Percentiles rank a stretch among this genome's conserved stretches.
Evolutionary conservation across 1,139 yeast genomes (phyloP).

Genomic region (Yamadazyma atlantica): DNA sequence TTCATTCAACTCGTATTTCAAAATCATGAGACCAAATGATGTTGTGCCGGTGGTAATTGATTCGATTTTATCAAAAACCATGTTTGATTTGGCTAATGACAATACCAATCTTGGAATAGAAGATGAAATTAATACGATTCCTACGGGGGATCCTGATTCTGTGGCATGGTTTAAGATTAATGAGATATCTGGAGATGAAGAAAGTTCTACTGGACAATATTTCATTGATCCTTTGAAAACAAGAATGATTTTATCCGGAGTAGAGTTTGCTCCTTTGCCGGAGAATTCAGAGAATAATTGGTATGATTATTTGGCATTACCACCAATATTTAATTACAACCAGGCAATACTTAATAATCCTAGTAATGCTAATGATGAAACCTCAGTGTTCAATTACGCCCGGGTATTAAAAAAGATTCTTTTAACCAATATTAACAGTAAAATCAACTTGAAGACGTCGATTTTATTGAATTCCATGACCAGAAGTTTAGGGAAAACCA

Average conservation of each 20-base stretch:
- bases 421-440: slow-evolving; percentile 39
- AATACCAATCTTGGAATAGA: slow-evolving; percentile 22
- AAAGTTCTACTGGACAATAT: slow-evolving; percentile 43
- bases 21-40: slow-evolving; percentile 64
- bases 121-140: slow-evolving; percentile 41
- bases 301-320: slow-evolving; percentile 47
- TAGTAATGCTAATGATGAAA: slow-evolving; percentile 4
- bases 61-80: slow-evolving; percentile 60
- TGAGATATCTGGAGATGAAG: slow-evolving; percentile 35
- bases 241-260: slow-evolving; percentile 67
- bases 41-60: slow-evolving; percentile 78
- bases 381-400: slow-evolving; percentile 49
- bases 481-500: slow-evolving; percentile 78
- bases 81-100: slow-evolving; percentile 42
- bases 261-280: slow-evolving; percentile 42
- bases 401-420: slow-evolving; percentile 51
- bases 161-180: slow-evolving; percentile 82
- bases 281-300: slow-evolving; percentile 40
- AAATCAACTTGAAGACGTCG: slow-evolving; percentile 54
- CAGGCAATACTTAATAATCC: slow-evolving; percentile 12
- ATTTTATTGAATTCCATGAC: slow-evolving; percentile 67
- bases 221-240: slow-evolving; percentile 66
- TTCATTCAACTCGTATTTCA: slow-evolving; percentile 55
- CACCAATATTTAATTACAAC: slow-evolving; percentile 38
- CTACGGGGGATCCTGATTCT: slow-evolving; percentile 65